Conservation (phyloP, 2,329 filamentous ascomycete species). For the Fusarium sp. region DNA sequence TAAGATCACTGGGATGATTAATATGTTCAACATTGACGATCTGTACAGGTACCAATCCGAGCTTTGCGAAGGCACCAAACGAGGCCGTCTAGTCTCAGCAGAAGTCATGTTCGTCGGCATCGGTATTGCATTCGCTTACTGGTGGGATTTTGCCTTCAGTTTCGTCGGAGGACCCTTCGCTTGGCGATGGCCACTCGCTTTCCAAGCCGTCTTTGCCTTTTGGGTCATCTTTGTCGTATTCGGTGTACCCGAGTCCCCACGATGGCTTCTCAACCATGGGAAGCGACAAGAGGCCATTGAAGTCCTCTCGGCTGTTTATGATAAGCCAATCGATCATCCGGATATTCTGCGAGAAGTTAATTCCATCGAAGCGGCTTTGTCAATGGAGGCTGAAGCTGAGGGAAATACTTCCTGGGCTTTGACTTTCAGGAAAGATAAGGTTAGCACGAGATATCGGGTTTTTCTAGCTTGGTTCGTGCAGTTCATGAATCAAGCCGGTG, state of each 20-base stretch:
- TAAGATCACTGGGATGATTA: too few relatives aligned
- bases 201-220: slow-evolving; percentile 52
- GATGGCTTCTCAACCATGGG: slow-evolving; percentile 55
- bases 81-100: slow-evolving; percentile 64
- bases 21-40: too few relatives aligned
- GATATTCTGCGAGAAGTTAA: slow-evolving; percentile 50
- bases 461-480: slow-evolving; percentile 37
- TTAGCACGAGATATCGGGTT: slow-evolving; percentile 32
- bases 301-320: slow-evolving; percentile 55
- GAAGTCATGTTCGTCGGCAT: slow-evolving; percentile 56
- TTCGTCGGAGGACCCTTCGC: slow-evolving; percentile 45
- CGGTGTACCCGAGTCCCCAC: slow-evolving; percentile 55
- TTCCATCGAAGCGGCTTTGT: slow-evolving; percentile 57
- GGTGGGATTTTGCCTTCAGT: slow-evolving; percentile 53
- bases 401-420: slow-evolving; percentile 51
- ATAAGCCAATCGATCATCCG: slow-evolving; percentile 49
- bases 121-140: slow-evolving; percentile 56
- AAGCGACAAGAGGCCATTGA: slow-evolving; percentile 52
- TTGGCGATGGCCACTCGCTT: slow-evolving; percentile 47
- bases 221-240: slow-evolving; percentile 49
- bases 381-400: slow-evolving; percentile 50
- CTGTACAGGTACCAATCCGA: slow-evolving; percentile 48
- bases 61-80: slow-evolving; percentile 56
- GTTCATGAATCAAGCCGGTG: slow-evolving; percentile 57
- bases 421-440: slow-evolving; percentile 47